Evolutionary conservation across 2,329 filamentous ascomycete genomes (phyloP).

Genomic region (Ceratocystis cubensis): DNA sequence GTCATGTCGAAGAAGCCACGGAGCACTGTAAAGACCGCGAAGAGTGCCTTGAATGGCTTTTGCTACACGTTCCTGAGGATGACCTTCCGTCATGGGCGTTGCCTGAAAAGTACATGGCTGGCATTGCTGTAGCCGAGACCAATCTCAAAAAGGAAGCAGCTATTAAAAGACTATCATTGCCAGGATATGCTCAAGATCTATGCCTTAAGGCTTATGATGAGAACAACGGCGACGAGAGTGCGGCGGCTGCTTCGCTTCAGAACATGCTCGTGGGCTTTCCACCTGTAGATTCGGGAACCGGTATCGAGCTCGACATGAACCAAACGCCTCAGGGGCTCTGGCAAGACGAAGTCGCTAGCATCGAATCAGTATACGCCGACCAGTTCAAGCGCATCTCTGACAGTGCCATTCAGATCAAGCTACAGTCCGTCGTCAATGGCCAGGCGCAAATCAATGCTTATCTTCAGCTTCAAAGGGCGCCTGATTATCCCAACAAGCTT

Average conservation of each 20-base stretch:
- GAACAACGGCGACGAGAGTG: conserved; percentile 57
- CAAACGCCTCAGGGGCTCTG: conserved; percentile 53
- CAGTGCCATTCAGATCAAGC: conserved; percentile 56
- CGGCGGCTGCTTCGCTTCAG: conserved; percentile 70
- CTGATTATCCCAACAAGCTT: conserved; percentile 57
- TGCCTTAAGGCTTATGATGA: conserved; percentile 66
- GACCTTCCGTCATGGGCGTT: conserved; percentile 88
- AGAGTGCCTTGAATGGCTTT: conserved; percentile 87
- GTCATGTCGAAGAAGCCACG: conserved; percentile 78
- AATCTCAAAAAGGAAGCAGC: conserved; percentile 71
- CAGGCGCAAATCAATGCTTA: conserved; percentile 40
- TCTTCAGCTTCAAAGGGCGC: conserved; percentile 57
- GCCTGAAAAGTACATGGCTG: conserved; percentile 82
- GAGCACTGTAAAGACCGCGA: conserved; percentile 81
- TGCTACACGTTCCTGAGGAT: conserved; percentile 94
- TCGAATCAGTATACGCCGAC: conserved; percentile 78
- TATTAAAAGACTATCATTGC: conserved; percentile 66
- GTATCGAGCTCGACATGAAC: conserved; percentile 32
- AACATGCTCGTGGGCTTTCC: conserved; percentile 29
- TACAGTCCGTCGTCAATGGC: conserved; percentile 45
- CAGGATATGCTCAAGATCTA: conserved; percentile 75
- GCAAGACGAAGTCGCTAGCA: conserved; percentile 71
- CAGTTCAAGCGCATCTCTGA: conserved; percentile 49
- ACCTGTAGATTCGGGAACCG: conserved; percentile 12
- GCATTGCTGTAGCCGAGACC: conserved; percentile 71